These are phyloP conservation scores for Picocystis sp. DNA, from an alignment of 163 green algal species.

Conservation along the genomic window DNA sequence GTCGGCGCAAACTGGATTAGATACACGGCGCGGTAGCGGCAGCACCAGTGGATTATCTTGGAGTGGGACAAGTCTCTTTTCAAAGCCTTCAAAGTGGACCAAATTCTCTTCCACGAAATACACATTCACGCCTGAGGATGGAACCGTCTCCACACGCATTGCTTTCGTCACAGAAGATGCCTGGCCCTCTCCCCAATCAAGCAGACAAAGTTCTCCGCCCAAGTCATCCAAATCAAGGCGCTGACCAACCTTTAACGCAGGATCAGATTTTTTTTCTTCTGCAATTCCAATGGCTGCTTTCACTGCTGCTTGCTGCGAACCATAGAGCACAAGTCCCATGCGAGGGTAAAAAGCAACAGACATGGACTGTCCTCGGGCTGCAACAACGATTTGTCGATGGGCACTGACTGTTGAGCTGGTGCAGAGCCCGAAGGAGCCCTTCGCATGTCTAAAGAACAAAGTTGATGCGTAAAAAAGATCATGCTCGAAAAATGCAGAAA, in stretches of 20 bases:
- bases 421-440: slow-evolving; percentile 14
- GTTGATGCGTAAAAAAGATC: slow-evolving; percentile 10
- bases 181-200: slow-evolving; percentile 9
- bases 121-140: background rate
- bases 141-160: too few relatives aligned
- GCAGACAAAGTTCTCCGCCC: slow-evolving; percentile 12
- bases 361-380: slow-evolving; percentile 15
- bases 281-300: slow-evolving; percentile 11
- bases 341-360: slow-evolving; percentile 14
- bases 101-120: background rate
- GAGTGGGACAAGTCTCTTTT: slow-evolving; percentile 2
- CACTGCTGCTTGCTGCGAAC: slow-evolving; percentile 15
- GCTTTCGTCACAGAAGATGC: too few relatives aligned
- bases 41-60: slow-evolving; percentile 12
- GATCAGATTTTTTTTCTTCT: slow-evolving; percentile 1
- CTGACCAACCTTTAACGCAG: slow-evolving; percentile 6
- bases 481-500: slow-evolving; percentile 19
- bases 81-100: background rate
- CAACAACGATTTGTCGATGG: slow-evolving; percentile 12
- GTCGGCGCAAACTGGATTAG: slow-evolving; percentile 5
- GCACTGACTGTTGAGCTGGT: slow-evolving; percentile 11
- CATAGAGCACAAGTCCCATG: slow-evolving; percentile 12
- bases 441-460: slow-evolving; percentile 8
- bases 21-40: background rate
- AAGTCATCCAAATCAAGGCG: slow-evolving; percentile 16